Conservation (phyloP, 73 alveolate species). For the Paramecium bursaria region DNA sequence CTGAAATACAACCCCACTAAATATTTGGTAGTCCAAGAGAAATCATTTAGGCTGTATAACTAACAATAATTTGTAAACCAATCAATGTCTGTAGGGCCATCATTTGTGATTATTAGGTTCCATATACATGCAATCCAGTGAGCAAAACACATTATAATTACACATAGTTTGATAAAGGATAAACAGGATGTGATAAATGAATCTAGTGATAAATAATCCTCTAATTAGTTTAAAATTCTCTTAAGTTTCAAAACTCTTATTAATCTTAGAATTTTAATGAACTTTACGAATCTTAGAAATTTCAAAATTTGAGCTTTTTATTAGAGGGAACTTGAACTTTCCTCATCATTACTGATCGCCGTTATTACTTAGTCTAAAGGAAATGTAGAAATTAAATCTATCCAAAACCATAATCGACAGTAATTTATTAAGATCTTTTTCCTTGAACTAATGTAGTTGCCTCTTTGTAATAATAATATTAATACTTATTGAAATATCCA, state of each 20-base stretch:
- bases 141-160: slow-evolving; percentile 24
- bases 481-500: slow-evolving; percentile 37
- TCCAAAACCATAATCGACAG: slow-evolving; percentile 10
- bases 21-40: slow-evolving; percentile 27
- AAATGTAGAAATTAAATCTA: slow-evolving; percentile 46
- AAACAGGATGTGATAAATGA: neutral
- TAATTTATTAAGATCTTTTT: slow-evolving; percentile 9
- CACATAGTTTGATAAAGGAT: slow-evolving; percentile 21
- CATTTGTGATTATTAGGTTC: neutral
- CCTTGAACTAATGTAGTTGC: slow-evolving; percentile 11
- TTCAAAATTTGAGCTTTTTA: slow-evolving; percentile 35
- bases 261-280: slow-evolving; percentile 29
- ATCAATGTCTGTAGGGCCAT: neutral
- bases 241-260: slow-evolving; percentile 46
- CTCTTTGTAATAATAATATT: slow-evolving; percentile 27
- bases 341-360: neutral
- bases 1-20: slow-evolving; percentile 79
- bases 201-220: slow-evolving; percentile 10
- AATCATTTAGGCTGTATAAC: neutral
- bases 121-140: slow-evolving; percentile 59
- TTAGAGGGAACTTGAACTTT: slow-evolving; percentile 2
- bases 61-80: slow-evolving; percentile 13
- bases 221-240: slow-evolving; percentile 1
- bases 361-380: slow-evolving; percentile 30
- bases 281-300: slow-evolving; percentile 9